Evolutionary conservation across 2,329 filamentous ascomycete genomes (phyloP).

Genomic region (Alternaria alternata): DNA sequence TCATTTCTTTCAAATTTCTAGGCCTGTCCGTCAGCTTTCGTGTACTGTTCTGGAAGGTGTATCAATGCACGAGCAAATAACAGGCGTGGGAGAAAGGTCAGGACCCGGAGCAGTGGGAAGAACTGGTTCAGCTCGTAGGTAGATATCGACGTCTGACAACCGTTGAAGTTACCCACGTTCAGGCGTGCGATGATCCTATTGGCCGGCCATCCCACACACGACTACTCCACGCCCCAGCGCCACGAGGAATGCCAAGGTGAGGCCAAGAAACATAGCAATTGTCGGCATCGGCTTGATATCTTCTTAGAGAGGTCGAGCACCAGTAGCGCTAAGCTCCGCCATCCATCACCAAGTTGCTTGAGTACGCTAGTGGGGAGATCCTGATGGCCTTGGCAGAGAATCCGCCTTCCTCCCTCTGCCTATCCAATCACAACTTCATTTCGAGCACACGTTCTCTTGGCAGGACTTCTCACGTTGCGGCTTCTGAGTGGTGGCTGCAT

Average conservation of each 20-base stretch:
- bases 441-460: conserved; percentile 26
- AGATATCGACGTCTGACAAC: neutral
- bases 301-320: neutral
- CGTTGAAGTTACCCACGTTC: conserved; percentile 3
- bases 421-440: conserved; percentile 21
- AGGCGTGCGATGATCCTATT: neutral
- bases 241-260: conserved; percentile 2
- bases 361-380: neutral
- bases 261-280: neutral
- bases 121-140: neutral
- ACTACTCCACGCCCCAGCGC: neutral
- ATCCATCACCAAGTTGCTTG: conserved; percentile 2
- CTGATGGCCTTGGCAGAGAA: neutral
- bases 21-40: neutral
- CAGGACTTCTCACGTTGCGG: conserved; percentile 11
- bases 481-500: conserved; percentile 21
- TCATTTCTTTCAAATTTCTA: neutral
- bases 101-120: neutral
- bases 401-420: neutral
- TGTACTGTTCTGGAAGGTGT: conserved; percentile 5
- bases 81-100: neutral
- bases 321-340: conserved; percentile 1
- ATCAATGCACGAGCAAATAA: neutral
- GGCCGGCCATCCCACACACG: neutral
- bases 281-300: conserved; percentile 10